Base-by-base conservation (phyloP, 73 alveolate species). In the Paramecium biaurelia region DNA sequence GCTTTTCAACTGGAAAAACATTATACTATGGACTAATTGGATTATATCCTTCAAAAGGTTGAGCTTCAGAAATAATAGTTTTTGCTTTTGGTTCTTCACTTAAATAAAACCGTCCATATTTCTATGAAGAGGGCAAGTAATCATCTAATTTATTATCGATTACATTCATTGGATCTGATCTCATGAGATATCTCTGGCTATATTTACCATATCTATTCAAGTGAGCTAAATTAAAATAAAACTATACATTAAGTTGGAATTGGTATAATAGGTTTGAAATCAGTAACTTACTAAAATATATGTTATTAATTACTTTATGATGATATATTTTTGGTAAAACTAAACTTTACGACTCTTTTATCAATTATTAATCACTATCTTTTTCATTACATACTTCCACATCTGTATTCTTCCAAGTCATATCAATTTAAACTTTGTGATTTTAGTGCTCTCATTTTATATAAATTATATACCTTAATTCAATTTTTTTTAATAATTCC, bases 71-170 rank as follows among this genome's bases (percentile, higher is more conserved):
- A 45, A 79, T 15, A 12, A 18, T 79, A 0, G 42, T 24, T 79
- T 42, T 79, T 20, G 70, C 76, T 10, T 47, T 79, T 3, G 70
- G 42, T 79, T 79, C 90, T 79, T 79, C 45, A 79, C 90, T 79
- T 35, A 79, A 79, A 79, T 79, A 79, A 79, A 79, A 79, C 56
- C 56, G 56, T 23, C 90, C 90, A 79, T 79, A 79, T 79, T 79
- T 79, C 34, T 79, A 14, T 42, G 90, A 79, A 3, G 76, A 30
- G 23, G 90, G 47, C n/a, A 8, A 8, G 12, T 79, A 79, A 41
- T 42, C 90, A 18, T 24, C 72, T 24, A 18, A 20, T 24, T 79
- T 24, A 23, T 47, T 79, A 8, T 26, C 35, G 32, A n/a, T 21
- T n/a, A 79, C 2, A 63, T 63, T 63, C 84, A 63, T 63, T 10